Conservation (phyloP, 352 stramenopile genomes). For the Phytophthora foliorum region DNA sequence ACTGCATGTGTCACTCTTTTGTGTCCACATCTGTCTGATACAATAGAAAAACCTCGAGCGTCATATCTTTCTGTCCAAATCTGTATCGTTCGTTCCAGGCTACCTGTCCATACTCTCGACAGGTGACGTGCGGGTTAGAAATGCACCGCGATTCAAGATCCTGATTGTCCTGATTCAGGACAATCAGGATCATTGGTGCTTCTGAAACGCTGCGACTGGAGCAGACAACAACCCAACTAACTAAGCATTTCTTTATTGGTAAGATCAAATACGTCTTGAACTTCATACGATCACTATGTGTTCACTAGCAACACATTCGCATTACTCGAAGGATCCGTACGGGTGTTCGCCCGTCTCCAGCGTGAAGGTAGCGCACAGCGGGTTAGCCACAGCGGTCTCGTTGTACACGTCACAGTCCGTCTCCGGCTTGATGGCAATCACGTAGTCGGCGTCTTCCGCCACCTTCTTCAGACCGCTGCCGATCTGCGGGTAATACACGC, state of each 20-base stretch:
- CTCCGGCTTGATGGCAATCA: slow-evolving; percentile 71
- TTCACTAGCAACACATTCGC: background rate
- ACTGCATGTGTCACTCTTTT: too few species aligned
- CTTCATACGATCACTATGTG: slow-evolving; percentile 4
- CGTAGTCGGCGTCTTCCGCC: slow-evolving; percentile 71
- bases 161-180: too few species aligned
- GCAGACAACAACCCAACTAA: too few species aligned
- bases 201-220: too few species aligned
- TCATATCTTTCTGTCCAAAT: too few species aligned
- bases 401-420: slow-evolving; percentile 82
- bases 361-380: slow-evolving; percentile 38
- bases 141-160: too few species aligned
- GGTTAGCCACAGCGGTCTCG: slow-evolving; percentile 34
- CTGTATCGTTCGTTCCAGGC: too few species aligned
- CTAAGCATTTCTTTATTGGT: slow-evolving; percentile 4
- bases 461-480: slow-evolving; percentile 59
- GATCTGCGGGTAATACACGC: slow-evolving; percentile 68
- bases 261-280: background rate
- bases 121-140: too few species aligned
- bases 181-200: too few species aligned
- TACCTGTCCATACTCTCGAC: too few species aligned
- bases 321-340: slow-evolving; percentile 42
- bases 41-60: too few species aligned
- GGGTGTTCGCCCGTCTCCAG: slow-evolving; percentile 38
- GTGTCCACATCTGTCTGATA: too few species aligned